Conservation (phyloP, 2,329 filamentous ascomycete species). For the Madurella fahalii region DNA sequence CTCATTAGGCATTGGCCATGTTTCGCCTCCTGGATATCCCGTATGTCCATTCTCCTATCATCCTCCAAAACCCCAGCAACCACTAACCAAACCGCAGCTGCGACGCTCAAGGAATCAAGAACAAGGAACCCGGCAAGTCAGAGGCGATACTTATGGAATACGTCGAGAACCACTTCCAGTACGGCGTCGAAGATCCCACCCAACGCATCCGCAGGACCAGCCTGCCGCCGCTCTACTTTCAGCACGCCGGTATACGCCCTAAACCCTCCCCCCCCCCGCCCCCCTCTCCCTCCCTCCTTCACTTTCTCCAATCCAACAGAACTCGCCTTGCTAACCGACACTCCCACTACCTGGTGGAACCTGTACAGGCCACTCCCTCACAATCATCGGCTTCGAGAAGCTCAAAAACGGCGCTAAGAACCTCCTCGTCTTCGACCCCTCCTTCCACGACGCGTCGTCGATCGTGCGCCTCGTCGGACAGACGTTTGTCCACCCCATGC, state of each 20-base stretch:
- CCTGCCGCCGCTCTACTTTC: constrained; percentile 83
- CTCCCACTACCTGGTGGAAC: no score
- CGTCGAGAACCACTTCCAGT: constrained; percentile 71
- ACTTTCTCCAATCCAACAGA: background rate
- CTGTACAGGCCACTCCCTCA: constrained; percentile 72
- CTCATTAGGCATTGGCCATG: constrained; percentile 67
- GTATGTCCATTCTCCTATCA: constrained; percentile 38
- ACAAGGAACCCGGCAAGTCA: constrained; percentile 42
- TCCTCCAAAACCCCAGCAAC: background rate
- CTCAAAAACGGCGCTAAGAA: constrained; percentile 59
- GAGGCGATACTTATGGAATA: constrained; percentile 58
- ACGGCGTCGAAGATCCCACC: constrained; percentile 44
- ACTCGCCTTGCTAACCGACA: background rate
- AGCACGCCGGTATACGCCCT: constrained; percentile 61
- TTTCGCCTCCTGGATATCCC: constrained; percentile 65
- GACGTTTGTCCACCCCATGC: constrained; percentile 41
- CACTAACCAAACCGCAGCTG: constrained; percentile 41
- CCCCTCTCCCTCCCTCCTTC: no score
- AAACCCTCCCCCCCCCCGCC: background rate
- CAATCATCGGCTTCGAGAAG: constrained; percentile 79
- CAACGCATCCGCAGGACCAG: constrained; percentile 66
- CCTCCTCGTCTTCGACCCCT: constrained; percentile 84
- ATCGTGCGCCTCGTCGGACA: constrained; percentile 56
- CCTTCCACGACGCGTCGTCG: constrained; percentile 64
- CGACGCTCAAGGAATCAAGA: constrained; percentile 58